Conservation (phyloP, 2,329 filamentous ascomycete species). For the Penicillium sp. region DNA sequence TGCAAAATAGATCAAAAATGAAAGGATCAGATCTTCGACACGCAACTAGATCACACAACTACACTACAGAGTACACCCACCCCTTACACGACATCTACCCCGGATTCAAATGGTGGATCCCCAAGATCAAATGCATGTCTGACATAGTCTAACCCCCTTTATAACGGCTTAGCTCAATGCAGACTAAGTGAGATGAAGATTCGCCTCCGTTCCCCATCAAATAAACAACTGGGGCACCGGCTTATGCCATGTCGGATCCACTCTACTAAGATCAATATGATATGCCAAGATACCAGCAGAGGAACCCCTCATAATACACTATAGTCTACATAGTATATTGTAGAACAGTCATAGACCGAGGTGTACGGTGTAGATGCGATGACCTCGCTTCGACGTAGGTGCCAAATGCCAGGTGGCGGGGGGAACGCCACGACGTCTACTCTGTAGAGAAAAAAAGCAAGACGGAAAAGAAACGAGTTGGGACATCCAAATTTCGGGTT, state of each 20-base stretch:
- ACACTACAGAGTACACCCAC: neutral
- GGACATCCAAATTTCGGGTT: neutral
- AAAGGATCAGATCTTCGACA: neutral
- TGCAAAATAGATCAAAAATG: neutral
- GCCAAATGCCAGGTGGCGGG: neutral
- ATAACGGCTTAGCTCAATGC: too few species aligned
- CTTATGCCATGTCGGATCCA: conserved; percentile 3
- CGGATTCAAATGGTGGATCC: conserved; percentile 9
- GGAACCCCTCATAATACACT: neutral
- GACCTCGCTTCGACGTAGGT: conserved; percentile 3
- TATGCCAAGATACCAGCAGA: neutral
- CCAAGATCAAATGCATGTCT: neutral
- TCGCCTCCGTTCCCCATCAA: conserved; percentile 6
- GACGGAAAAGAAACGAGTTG: neutral
- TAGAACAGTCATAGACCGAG: neutral
- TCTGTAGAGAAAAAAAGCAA: neutral
- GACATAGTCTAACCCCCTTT: neutral
- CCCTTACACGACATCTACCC: conserved; percentile 13
- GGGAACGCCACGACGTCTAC: neutral
- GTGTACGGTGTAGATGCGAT: neutral
- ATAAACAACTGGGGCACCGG: conserved; percentile 13
- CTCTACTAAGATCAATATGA: neutral
- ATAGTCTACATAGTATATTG: neutral
- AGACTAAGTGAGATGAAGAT: conserved; percentile 8
- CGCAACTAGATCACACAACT: neutral